Base-by-base conservation (phyloP, 2,329 filamentous ascomycete genomes). In the Periconia sp. region DNA sequence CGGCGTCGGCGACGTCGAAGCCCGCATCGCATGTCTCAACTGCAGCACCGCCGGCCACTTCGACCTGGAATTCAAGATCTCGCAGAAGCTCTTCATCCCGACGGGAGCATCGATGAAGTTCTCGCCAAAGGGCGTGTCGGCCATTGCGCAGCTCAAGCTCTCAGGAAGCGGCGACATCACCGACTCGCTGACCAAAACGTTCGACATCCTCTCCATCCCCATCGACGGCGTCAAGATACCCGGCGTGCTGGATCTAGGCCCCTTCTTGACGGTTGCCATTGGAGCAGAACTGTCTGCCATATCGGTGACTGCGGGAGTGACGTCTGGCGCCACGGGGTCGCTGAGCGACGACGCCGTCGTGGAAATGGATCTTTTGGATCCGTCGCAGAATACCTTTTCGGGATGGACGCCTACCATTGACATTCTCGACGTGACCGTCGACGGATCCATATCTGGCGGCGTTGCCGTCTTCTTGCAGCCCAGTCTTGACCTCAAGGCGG, bases 41-140 rank as follows among this genome's bases (percentile, higher is more conserved):
- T 61, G 56, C 42, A 48, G 50, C 42, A 52, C 58, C 2, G 32
- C 43, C 5, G 58, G 58, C 19, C 24, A 40, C n/a, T 56, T 59
- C 46, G 48, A 55, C 36, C 49, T 60, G 36, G 37, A 58, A 17
- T 56, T 59, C 34, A 49, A 39, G 11, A 43, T 60, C 22, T 45
- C 46, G 10, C 50, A 52, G 13, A 52, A 49, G 22, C 22, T 52
- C 24, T 40, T 44, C 21, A 26, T 61, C 9, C 58, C 56, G 11
- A 54, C 46, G 4, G 54, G 44, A 9, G 52, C 50, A 12, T 47
- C 45, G 16, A 48, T 59, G 40, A 56, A 47, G 16, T 11, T 60
- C 6, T 22, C 30, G n/a, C 54, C 56, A 6, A 48, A 45, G 17
- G 53, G 48, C 26, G 48, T 61, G 17, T 52, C 53, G 5, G 55